Base-by-base conservation (phyloP, 2,329 filamentous ascomycete genomes). In the Cordyceps sp. region DNA sequence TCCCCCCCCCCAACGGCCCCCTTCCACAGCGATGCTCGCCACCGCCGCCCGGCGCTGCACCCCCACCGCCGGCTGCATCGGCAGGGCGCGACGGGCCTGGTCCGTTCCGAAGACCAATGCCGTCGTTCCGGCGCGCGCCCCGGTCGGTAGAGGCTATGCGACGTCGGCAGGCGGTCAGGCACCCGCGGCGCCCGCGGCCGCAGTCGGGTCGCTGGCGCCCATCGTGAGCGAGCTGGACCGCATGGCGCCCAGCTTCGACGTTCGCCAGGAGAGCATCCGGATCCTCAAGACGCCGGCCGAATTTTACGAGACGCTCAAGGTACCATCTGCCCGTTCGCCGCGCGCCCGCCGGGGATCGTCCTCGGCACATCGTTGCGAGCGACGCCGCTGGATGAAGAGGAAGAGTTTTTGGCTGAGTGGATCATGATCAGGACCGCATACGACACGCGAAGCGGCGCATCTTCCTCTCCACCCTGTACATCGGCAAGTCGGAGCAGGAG, bases 381-480 rank as follows among this genome's bases (percentile, higher is more conserved):
- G n/a, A n/a, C n/a, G n/a, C n/a, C n/a, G n/a, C n/a, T n/a, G n/a
- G n/a, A n/a, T n/a, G n/a, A n/a, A n/a, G n/a, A n/a, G n/a, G n/a
- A n/a, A n/a, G n/a, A n/a, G n/a, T n/a, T n/a, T n/a, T n/a, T n/a
- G n/a, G n/a, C n/a, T n/a, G n/a, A n/a, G n/a, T n/a, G n/a, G n/a
- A n/a, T n/a, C n/a, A n/a, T n/a, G n/a, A n/a, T n/a, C 37, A 86
- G 79, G 58, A 69, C 39, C 93, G 86, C 58, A 94, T 98, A 48
- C 70, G 69, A 32, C 70, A 68, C 39, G 90, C 90, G 9, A 73
- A 83, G 52, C 66, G 60, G 32, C 72, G 82, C 37, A 78, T 98
- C 42, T 98, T 92, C 51, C 61, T 98, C 31, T 93, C 86, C n/a
- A 98, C 90, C 1, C 61, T 98, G 32, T 98, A 98, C 52, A 90